Evolutionary conservation across 164 flowering plant genomes (phyloP), one percentile per base, ranked within the genome.

Genomic region (Cinnamomum micranthum): DNA sequence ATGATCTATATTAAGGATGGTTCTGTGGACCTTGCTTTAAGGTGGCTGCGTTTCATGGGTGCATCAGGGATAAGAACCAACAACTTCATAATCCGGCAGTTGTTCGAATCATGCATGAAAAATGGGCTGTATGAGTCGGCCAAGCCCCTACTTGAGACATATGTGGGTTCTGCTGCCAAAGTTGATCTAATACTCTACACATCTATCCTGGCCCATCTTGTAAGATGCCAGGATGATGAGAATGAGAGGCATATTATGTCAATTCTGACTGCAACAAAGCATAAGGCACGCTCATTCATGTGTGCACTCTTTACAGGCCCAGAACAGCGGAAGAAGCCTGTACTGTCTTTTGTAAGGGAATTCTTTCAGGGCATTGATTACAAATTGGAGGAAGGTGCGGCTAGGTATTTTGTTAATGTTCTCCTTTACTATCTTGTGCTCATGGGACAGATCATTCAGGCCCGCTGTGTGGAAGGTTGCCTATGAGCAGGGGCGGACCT

Each of bases 391-490:
- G 98, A 95, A 77, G 91, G 98, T 31, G 93, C 96, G 60, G 90
- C 97, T 2, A 85, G 84, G 84, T 93, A 91, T 81, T 95, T 89
- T 79, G 97, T 95, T 9, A 95, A 93, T 77, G 99, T 93, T 68
- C 92, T 95, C 9, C 94, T 95, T 50, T 93, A 95, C 76, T 95
- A 95, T 80, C 97, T 93, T 25, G 94, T 95, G 68, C 90, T 93
- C 20, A 95, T 95, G 99, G 98, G 98, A 28, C 99, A 95, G 78
- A 92, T 95, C 72, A 95, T 92, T 75, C 87, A 97, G 64, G 97
- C 99, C 23, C 90, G 99, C 23, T 95, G 98, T 82, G 47, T 93
- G 97, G 98, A 93, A 95, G 81, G 99, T 95, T 73, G 90, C 99
- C 0, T 95, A 93, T n/a, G n/a, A n/a, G n/a, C n/a, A n/a, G n/a